Conservation (phyloP, 495 filamentous ascomycete genomes). For the Baudoinia panamericana region DNA sequence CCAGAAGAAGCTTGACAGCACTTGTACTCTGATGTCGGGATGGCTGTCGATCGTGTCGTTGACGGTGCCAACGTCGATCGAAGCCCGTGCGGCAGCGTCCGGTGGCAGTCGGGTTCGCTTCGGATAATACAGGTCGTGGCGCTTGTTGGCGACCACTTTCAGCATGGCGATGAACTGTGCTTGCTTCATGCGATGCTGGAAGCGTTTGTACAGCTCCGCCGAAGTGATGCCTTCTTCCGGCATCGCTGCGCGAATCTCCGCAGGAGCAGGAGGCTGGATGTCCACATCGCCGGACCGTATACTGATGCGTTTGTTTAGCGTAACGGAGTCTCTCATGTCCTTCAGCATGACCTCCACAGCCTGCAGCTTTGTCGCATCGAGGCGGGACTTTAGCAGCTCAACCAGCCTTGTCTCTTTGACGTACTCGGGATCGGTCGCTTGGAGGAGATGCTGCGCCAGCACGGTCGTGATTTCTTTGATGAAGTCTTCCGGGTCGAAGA, state of each 20-base stretch:
- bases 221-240: conserved; percentile 27
- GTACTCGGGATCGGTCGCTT: conserved; percentile 49
- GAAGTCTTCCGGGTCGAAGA: conserved; percentile 81
- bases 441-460: conserved; percentile 65
- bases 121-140: conserved; percentile 12
- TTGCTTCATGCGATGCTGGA: conserved; percentile 5
- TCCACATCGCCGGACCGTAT: conserved; percentile 29
- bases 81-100: neutral
- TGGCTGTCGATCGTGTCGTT: neutral
- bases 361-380: conserved; percentile 74
- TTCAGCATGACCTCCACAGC: conserved; percentile 93
- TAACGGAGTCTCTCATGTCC: conserved; percentile 70
- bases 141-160: conserved; percentile 12
- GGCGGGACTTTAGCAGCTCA: conserved; percentile 74
- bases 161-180: conserved; percentile 14
- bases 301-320: conserved; percentile 37
- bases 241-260: conserved; percentile 22
- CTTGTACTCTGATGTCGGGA: conserved; percentile 41
- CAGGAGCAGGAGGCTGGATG: conserved; percentile 25
- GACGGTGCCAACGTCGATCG: neutral
- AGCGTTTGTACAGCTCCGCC: conserved; percentile 1
- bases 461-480: conserved; percentile 85
- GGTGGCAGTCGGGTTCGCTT: conserved; percentile 8
- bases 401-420: conserved; percentile 70
- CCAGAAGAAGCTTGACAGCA: conserved; percentile 92